Evolutionary conservation across 2,329 filamentous ascomycete species (phyloP).

Genomic region (Sordariomycetes sp.): DNA sequence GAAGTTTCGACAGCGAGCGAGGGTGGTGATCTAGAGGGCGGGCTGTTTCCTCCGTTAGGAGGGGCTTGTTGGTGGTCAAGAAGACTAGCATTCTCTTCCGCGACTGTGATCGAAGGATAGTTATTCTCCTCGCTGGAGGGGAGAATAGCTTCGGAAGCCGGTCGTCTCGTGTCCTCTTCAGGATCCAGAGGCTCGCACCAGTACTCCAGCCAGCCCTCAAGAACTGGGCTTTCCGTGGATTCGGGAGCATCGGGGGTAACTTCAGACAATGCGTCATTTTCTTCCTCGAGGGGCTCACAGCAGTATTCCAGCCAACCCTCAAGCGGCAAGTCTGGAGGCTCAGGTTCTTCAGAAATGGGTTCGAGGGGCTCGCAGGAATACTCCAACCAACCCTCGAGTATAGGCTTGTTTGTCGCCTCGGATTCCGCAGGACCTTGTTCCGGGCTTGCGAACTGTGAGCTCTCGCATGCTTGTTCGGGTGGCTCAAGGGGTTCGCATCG

Average conservation of each 20-base stretch:
- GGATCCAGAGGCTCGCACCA: constrained; percentile 6
- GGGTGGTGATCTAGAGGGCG: background rate
- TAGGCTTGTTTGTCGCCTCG: background rate
- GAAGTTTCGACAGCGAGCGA: background rate
- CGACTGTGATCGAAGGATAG: background rate
- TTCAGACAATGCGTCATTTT: background rate
- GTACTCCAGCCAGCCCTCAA: constrained; percentile 10
- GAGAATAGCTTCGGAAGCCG: background rate
- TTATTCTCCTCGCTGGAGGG: background rate
- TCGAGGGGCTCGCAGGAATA: background rate
- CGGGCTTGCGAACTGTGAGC: background rate
- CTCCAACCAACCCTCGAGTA: background rate
- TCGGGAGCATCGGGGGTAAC: background rate
- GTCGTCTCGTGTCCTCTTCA: background rate
- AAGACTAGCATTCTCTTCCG: background rate
- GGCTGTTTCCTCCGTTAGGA: background rate
- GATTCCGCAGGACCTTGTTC: background rate
- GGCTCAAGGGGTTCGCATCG: constrained; percentile 1
- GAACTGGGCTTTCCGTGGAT: background rate
- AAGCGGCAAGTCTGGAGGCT: background rate
- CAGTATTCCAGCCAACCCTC: constrained; percentile 4
- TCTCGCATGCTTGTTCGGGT: background rate
- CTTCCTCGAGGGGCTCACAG: constrained; percentile 2
- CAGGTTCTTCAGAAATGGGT: background rate
- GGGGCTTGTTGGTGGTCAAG: background rate